A percentile compares a stretch with the other conserved stretches of the same genome.
phyloP scores from a whole-genome alignment of 1,139 yeast species.

The Suhomyces panamericanus region DNA sequence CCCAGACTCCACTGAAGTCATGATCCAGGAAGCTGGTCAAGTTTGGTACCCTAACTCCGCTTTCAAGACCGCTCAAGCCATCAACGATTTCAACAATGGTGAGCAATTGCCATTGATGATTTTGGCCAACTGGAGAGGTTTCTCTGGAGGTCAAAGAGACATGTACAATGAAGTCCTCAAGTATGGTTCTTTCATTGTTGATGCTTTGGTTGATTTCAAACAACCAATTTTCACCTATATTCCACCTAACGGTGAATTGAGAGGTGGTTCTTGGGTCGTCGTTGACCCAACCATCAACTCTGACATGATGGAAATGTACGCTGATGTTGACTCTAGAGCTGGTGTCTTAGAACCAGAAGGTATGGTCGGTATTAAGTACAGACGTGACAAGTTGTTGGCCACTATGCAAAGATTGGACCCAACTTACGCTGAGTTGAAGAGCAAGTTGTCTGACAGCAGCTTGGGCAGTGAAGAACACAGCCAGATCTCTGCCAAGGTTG shows the following conservation, averaged over 20 bases:
- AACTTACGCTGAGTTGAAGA: conserved; percentile 66
- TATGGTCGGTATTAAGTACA: conserved; percentile 96
- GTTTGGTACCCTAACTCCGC: conserved; percentile 99
- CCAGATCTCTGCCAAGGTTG: conserved; percentile 61
- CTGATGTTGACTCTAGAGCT: conserved; percentile 94
- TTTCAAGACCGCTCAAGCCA: conserved; percentile 98
- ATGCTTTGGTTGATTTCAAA: conserved; percentile 91
- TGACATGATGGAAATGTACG: conserved; percentile 99
- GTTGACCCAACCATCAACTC: conserved; percentile 96
- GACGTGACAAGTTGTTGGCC: conserved; percentile 84
- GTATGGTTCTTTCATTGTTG: conserved; percentile 95
- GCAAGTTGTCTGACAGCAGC: conserved; percentile 52
- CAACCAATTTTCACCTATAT: conserved; percentile 96
- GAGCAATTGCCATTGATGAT: conserved; percentile 97
- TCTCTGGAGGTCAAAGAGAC: conserved; percentile 99
- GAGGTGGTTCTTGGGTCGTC: conserved; percentile 99
- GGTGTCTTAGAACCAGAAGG: conserved; percentile 99
- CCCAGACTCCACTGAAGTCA: conserved; percentile 85
- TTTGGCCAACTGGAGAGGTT: conserved; percentile 99
- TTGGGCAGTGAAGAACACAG: conserved; percentile 66
- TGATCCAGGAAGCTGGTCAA: conserved; percentile 96
- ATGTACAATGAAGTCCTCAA: conserved; percentile 98
- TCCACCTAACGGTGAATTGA: conserved; percentile 96
- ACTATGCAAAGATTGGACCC: conserved; percentile 90
- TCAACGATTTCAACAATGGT: conserved; percentile 95